Percentiles rank a stretch among this genome's conserved stretches.
These are phyloP conservation scores for Berberis vulgaris DNA, from an alignment of 164 flowering plant species.

Conservation along the genomic window DNA sequence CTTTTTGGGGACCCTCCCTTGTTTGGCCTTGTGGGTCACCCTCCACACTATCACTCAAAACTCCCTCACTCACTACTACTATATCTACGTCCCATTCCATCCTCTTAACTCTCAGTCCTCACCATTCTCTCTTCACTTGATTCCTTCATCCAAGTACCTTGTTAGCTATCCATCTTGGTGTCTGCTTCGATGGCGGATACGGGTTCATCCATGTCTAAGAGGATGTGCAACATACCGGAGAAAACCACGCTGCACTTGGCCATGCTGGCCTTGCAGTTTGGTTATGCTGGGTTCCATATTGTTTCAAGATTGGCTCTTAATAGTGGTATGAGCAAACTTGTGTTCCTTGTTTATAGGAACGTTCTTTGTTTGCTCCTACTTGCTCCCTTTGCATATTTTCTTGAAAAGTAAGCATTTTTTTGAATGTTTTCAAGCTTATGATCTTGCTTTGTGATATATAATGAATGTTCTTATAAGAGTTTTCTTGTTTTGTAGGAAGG, in stretches of 20 bases:
- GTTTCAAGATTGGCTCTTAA: conserved; percentile 95
- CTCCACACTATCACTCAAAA: conserved; percentile 5
- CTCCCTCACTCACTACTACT: conserved; percentile 6
- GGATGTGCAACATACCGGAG: conserved; percentile 65
- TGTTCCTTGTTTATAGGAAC: conserved; percentile 89
- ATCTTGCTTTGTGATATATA: background rate
- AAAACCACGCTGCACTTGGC: conserved; percentile 79
- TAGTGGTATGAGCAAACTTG: conserved; percentile 95
- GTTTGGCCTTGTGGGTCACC: conserved; percentile 17
- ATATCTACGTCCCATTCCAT: conserved; percentile 23
- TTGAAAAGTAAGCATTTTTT: conserved; percentile 57
- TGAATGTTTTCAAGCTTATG: background rate
- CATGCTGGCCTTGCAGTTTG: conserved; percentile 99
- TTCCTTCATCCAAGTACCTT: background rate
- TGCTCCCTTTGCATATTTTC: conserved; percentile 85
- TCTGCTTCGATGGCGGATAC: conserved; percentile 51
- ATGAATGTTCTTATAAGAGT: background rate
- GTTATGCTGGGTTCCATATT: conserved; percentile 97
- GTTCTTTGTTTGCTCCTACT: conserved; percentile 83
- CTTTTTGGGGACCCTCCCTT: conserved; percentile 20
- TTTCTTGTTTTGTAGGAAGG: conserved; percentile 51
- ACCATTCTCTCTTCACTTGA: background rate
- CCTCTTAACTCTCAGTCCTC: background rate
- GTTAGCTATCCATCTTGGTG: background rate
- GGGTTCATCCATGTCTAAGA: conserved; percentile 20